Evolutionary conservation across 192 early-diverging fungal species (phyloP).

Genomic region (Backusella parvicylindrica): DNA sequence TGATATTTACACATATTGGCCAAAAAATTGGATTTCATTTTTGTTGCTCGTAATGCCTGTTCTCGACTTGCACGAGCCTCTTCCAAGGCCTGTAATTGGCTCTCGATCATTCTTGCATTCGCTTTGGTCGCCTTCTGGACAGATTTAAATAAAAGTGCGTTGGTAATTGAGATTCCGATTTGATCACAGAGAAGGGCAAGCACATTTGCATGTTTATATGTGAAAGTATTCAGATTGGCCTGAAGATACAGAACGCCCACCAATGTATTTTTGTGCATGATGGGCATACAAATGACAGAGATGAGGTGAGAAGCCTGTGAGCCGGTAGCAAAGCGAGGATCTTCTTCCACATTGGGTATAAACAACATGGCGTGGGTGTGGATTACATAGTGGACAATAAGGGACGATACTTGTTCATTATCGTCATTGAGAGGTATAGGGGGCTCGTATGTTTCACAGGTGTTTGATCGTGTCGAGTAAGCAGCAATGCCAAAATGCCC

Average conservation of each 20-base stretch:
- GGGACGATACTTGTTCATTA: neutral
- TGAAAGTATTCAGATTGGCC: conserved; percentile 19
- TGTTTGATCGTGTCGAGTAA: neutral
- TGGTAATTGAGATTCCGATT: conserved; percentile 45
- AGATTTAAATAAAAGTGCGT: conserved; percentile 41
- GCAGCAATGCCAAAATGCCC: conserved; percentile 18
- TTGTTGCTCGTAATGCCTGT: conserved; percentile 37
- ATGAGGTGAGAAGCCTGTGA: conserved; percentile 8
- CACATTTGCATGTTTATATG: conserved; percentile 29
- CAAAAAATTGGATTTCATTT: conserved; percentile 45
- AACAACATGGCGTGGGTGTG: conserved; percentile 19
- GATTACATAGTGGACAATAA: conserved; percentile 22
- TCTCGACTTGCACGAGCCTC: conserved; percentile 28
- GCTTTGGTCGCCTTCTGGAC: conserved; percentile 29
- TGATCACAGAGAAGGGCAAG: conserved; percentile 43
- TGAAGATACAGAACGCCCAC: conserved; percentile 46
- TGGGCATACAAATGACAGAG: conserved; percentile 41
- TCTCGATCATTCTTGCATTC: conserved; percentile 20
- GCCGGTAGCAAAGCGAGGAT: conserved; percentile 22
- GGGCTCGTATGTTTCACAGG: conserved; percentile 10
- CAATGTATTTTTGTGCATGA: conserved; percentile 38
- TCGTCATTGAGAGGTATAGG: conserved; percentile 19
- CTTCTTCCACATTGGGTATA: conserved; percentile 25
- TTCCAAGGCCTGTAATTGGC: conserved; percentile 15
- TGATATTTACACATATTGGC: conserved; percentile 44